Base-by-base conservation (phyloP, 768 basidiomycete species). In the Leccinum boreale region DNA sequence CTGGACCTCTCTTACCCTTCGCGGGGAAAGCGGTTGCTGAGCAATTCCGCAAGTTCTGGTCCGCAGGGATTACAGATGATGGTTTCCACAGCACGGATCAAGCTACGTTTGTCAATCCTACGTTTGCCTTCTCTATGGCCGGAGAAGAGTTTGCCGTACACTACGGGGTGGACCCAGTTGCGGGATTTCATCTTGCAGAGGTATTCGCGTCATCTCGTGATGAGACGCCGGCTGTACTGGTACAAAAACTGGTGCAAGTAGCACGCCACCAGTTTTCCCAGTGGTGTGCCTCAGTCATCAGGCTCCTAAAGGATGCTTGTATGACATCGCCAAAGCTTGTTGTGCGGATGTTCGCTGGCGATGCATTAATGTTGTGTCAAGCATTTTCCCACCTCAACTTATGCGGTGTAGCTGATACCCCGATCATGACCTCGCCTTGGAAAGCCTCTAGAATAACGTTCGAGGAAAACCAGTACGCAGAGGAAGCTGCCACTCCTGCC, bases 111-210 rank as follows among this genome's bases (percentile, higher is more conserved):
- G 58, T 69, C 46, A 72, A 74, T 19, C 71, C 71, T 1, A 74
- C 71, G 10, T 73, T 72, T 11, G 62, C 58, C 1, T 72, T 68
- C 28, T 73, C 71, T 21, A 12, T 46, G 14, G 52, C 62, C 2
- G 57, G 64, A 17, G 64, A 71, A 0, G 48, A 57, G 49, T 71
- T 69, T 8, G 49, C 65, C 19, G 62, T 71, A 3, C 73, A 71
- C 39, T 74, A 70, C 49, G 73, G 65, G 17, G 59, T 55, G 8
- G 73, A 72, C 52, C 67, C 71, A 11, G 53, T 73, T 4, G 55
- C 59, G 3, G 72, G 71, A 28, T 72, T 74, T 47, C 71, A 73
- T 59, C 64, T 71, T 14, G 73, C 69, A n/a, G 69, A 73, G 36
- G 44, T 53, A 12, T 55, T 73, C 21, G 63, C 62, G 11, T 51